Percentiles rank a stretch among this genome's conserved stretches.
Evolutionary conservation across 345 rosid species (phyloP).

Genomic region (Eucalyptus erythrocorys): DNA sequence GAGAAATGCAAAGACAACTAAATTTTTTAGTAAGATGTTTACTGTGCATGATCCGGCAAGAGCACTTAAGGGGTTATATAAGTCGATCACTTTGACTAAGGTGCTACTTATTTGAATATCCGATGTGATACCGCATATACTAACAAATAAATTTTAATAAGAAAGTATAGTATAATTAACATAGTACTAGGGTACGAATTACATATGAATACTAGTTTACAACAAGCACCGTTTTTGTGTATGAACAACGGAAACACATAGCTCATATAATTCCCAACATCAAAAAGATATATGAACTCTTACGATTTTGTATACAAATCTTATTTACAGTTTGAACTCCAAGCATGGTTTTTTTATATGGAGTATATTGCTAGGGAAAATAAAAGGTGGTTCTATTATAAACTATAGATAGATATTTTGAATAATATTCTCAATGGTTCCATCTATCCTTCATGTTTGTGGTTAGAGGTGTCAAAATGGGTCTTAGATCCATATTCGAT

Average conservation of each 20-base stretch:
- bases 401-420: neutral
- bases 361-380: neutral
- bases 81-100: neutral
- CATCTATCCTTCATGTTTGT: neutral
- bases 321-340: neutral
- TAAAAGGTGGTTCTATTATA: neutral
- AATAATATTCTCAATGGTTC: neutral
- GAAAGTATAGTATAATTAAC: neutral
- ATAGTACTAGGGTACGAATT: neutral
- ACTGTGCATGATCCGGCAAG: neutral
- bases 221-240: neutral
- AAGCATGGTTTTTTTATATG: neutral
- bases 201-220: neutral
- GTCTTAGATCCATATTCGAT: too few relatives aligned
- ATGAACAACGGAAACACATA: neutral
- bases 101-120: neutral
- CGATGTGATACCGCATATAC: neutral
- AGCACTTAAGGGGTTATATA: neutral
- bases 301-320: neutral
- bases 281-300: neutral
- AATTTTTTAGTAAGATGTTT: too few relatives aligned
- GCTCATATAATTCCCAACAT: neutral
- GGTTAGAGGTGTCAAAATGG: too few relatives aligned
- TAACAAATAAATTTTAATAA: too few relatives aligned
- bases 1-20: neutral